Percentiles rank a stretch among this genome's conserved stretches.
Evolutionary conservation across 371 early-diverging fungal genomes (phyloP).

Genomic region (Nematocida sp.): DNA sequence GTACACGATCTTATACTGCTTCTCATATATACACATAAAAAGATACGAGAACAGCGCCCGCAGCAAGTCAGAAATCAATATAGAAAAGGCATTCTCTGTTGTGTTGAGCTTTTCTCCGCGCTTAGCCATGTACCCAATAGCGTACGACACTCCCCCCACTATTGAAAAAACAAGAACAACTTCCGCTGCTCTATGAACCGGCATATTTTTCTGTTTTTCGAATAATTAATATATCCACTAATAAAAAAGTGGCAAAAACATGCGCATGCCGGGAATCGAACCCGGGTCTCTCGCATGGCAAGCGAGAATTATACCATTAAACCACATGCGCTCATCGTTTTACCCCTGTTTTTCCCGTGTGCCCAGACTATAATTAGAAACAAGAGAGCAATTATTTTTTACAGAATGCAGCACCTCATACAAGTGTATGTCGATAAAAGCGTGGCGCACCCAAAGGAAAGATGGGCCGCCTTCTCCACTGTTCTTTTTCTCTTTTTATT

Average conservation of each 20-base stretch:
- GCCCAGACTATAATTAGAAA: not conserved
- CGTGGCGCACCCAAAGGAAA: slow-evolving; percentile 34
- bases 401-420: slow-evolving; percentile 53
- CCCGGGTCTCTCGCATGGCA: slow-evolving; percentile 70
- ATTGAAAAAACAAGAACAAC: not conserved
- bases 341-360: not conserved
- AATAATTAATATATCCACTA: not conserved
- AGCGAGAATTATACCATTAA: slow-evolving; percentile 70
- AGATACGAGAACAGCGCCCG: not conserved
- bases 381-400: slow-evolving; percentile 35
- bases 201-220: too few species aligned
- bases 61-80: not conserved
- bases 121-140: not conserved
- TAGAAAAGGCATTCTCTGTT: not conserved
- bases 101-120: not conserved
- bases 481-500: slow-evolving; percentile 55
- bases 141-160: slow-evolving; percentile 2
- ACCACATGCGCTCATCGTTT: slow-evolving; percentile 67
- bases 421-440: slow-evolving; percentile 63
- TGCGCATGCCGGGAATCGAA: slow-evolving; percentile 71
- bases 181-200: too few species aligned
- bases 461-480: slow-evolving; percentile 58
- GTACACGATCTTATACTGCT: slow-evolving; percentile 18
- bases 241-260: slow-evolving; percentile 48
- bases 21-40: not conserved